These are phyloP conservation scores for Aspergillus sp. DNA, from an alignment of 2,329 filamentous ascomycete genomes.

Conservation along the genomic window DNA sequence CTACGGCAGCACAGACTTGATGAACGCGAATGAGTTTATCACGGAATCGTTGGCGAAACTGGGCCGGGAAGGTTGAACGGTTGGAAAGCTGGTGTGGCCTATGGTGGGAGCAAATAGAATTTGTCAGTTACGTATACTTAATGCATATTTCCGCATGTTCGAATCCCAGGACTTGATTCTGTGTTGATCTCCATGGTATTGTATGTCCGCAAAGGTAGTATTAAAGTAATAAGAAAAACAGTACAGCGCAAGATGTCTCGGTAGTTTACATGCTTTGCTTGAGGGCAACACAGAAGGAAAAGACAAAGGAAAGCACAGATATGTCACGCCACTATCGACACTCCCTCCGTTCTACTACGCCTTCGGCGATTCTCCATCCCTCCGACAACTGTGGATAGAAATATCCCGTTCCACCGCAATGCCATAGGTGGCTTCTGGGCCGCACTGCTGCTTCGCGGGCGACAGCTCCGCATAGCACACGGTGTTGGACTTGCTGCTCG, in stretches of 20 bases:
- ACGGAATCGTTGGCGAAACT: conserved; percentile 56
- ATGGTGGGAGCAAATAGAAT: conserved; percentile 4
- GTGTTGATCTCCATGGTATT: too few relatives aligned
- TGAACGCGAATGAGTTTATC: conserved; percentile 63
- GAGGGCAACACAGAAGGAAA: neutral
- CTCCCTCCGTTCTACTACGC: conserved; percentile 1
- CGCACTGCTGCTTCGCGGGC: conserved; percentile 15
- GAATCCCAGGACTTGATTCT: neutral
- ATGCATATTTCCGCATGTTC: neutral
- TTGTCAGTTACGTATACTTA: conserved; percentile 8
- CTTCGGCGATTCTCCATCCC: conserved; percentile 3
- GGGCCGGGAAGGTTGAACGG: conserved; percentile 52
- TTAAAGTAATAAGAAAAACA: too few relatives aligned
- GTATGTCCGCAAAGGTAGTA: too few relatives aligned
- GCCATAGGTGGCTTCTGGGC: conserved; percentile 18
- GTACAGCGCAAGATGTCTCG: neutral
- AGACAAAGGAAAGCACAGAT: neutral
- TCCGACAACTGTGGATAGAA: conserved; percentile 21
- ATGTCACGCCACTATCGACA: neutral
- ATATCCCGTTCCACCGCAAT: conserved; percentile 33
- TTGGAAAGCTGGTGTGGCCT: neutral
- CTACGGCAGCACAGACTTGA: conserved; percentile 83
- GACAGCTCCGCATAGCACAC: conserved; percentile 27
- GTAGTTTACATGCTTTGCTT: neutral
- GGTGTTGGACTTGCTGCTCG: conserved; percentile 20